Evolutionary conservation across 2,329 filamentous ascomycete genomes (phyloP), one percentile per base, ranked within the genome.

Genomic region (Elsinoe arachidis): DNA sequence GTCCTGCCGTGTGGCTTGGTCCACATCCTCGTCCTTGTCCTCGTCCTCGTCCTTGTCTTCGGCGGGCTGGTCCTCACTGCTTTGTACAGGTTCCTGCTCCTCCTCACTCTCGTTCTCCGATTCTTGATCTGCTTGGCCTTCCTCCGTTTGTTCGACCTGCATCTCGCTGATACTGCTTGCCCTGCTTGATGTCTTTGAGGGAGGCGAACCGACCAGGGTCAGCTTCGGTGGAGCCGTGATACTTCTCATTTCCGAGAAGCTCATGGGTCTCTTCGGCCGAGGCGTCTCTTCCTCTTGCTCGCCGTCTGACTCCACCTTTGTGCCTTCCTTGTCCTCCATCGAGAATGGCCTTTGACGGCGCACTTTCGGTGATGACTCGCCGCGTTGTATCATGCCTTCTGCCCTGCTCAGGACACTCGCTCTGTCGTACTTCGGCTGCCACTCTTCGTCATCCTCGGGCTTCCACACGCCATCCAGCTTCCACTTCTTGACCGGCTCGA

Each of bases 401-500:
- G 37, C 15, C 33, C 47, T 56, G n/a, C 33, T 56, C 5, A 59
- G 17, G 57, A 46, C 30, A 60, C 60, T 30, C 59, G 59, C 58
- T 63, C 43, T 66, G 53, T 66, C 61, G 35, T 62, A 60, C 26
- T 26, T 41, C 21, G 57, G 26, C 44, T 43, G 19, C 34, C 54
- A 56, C 2, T 33, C 19, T 26, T 56, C 54, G n/a, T 56, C 69
- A 47, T 72, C 71, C 59, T 78, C 73, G 11, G 75, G 75, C 59
- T 72, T 72, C 76, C 76, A 78, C 4, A 71, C 72, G 57, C 72
- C 72, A 58, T 76, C 70, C 49, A 77, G 66, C 43, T 68, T 72
- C 76, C 76, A 78, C 63, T 73, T 75, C 68, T 78, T 78, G 61
- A 77, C 78, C 61, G 73, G 77, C 63, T 76, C 73, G 65, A 80